phyloP scores from a whole-genome alignment of 2,329 filamentous ascomycete genomes.

The Balansia obtecta region DNA sequence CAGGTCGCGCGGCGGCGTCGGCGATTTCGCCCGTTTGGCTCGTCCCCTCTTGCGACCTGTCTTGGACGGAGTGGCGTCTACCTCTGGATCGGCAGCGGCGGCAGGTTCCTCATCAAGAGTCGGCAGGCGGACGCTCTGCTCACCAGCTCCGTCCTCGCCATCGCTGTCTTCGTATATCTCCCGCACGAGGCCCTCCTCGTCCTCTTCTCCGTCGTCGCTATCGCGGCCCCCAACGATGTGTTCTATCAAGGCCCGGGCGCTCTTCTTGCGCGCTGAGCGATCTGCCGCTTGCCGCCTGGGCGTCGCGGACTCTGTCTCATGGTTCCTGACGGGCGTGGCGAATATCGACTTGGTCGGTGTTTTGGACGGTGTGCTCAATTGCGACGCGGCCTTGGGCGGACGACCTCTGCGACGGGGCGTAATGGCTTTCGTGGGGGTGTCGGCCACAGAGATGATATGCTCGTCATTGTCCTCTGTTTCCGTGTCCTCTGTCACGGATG shows the following conservation, averaged over 20 bases:
- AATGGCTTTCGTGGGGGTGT: slow-evolving; percentile 13
- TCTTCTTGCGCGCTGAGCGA: slow-evolving; percentile 78
- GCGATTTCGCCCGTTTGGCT: slow-evolving; percentile 39
- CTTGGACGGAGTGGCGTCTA: slow-evolving; percentile 30
- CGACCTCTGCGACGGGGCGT: slow-evolving; percentile 20
- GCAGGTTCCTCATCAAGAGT: slow-evolving; percentile 26
- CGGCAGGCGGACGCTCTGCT: slow-evolving; percentile 9
- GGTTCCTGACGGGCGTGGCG: slow-evolving; percentile 27
- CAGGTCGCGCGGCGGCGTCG: slow-evolving; percentile 69
- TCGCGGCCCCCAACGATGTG: slow-evolving; percentile 50
- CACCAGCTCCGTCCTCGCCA: slow-evolving; percentile 60
- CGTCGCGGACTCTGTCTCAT: slow-evolving; percentile 31
- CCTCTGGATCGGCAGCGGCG: slow-evolving; percentile 12
- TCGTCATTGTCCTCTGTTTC: slow-evolving; percentile 3
- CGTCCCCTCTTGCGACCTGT: slow-evolving; percentile 8
- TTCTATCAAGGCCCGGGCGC: slow-evolving; percentile 63
- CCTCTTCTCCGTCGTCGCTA: slow-evolving; percentile 54
- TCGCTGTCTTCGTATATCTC: slow-evolving; percentile 44
- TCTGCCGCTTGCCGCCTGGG: slow-evolving; percentile 62
- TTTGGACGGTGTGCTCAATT: slow-evolving; percentile 19
- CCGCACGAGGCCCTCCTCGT: slow-evolving; percentile 9
- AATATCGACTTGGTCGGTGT: slow-evolving; percentile 14
- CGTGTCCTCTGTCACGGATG: slow-evolving; percentile 4
- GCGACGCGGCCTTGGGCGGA: slow-evolving; percentile 17
- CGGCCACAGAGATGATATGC: background rate